Evolutionary conservation across 371 early-diverging fungal genomes (phyloP).

Genomic region (Dinochytrium kinnereticum): DNA sequence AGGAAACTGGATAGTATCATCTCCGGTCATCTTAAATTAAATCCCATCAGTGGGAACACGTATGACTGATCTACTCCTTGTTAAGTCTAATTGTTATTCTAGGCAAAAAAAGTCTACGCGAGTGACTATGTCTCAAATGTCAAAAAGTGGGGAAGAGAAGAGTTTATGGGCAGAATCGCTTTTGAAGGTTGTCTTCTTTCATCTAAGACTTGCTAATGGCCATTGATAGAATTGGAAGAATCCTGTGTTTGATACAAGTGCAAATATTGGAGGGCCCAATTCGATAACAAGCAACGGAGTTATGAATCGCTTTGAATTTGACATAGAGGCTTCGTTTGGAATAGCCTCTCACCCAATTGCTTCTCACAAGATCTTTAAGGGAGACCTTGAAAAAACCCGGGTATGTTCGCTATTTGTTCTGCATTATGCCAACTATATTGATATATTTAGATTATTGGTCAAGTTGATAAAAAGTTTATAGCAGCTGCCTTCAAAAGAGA

Average conservation of each 20-base stretch:
- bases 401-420: background rate
- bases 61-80: no score
- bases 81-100: no score
- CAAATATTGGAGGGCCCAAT: background rate
- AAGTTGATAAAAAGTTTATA: slow-evolving; percentile 75
- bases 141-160: background rate
- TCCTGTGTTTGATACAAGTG: slow-evolving; percentile 38
- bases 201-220: background rate
- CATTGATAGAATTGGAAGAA: slow-evolving; percentile 44
- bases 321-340: background rate
- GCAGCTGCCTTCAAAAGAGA: slow-evolving; percentile 17
- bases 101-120: no score
- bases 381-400: background rate
- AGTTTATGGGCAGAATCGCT: background rate
- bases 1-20: background rate
- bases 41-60: background rate
- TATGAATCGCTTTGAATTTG: background rate
- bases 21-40: background rate
- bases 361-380: slow-evolving; percentile 21
- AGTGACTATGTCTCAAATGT: no score
- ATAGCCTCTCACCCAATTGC: background rate
- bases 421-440: background rate
- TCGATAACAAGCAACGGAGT: background rate
- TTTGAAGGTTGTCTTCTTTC: background rate
- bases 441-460: slow-evolving; percentile 56